These are phyloP conservation scores for Leccinum aurantiacum DNA, from an alignment of 768 basidiomycete species.

Conservation along the genomic window DNA sequence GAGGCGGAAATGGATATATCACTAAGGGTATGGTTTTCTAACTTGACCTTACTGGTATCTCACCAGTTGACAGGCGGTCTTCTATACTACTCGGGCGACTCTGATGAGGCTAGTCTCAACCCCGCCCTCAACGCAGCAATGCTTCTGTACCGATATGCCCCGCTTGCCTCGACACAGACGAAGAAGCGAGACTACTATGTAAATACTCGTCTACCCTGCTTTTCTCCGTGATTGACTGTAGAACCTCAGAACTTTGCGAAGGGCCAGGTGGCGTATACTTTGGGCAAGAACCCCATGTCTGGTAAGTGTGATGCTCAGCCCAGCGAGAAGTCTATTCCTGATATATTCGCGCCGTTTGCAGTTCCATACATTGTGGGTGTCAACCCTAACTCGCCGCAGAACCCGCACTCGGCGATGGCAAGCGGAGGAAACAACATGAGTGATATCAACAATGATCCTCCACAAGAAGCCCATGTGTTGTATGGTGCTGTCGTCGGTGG, in stretches of 20 bases:
- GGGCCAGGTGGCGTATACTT: slow-evolving; percentile 73
- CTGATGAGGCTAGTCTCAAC: slow-evolving; percentile 76
- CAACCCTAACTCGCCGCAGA: slow-evolving; percentile 87
- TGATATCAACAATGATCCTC: slow-evolving; percentile 70
- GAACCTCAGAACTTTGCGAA: slow-evolving; percentile 63
- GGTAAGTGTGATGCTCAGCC: slow-evolving; percentile 40
- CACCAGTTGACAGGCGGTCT: slow-evolving; percentile 59
- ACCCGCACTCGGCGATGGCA: slow-evolving; percentile 89
- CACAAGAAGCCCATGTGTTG: slow-evolving; percentile 69
- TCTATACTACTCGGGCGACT: slow-evolving; percentile 81
- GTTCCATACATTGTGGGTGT: slow-evolving; percentile 74
- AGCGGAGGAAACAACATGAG: slow-evolving; percentile 75
- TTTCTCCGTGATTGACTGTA: slow-evolving; percentile 8
- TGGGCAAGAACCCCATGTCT: slow-evolving; percentile 90
- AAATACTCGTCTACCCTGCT: slow-evolving; percentile 15
- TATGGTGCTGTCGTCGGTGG: slow-evolving; percentile 92
- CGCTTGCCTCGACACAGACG: slow-evolving; percentile 59
- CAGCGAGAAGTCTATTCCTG: not conserved
- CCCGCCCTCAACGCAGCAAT: slow-evolving; percentile 87
- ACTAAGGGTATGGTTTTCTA: slow-evolving; percentile 53
- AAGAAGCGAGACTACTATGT: slow-evolving; percentile 65
- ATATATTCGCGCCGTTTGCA: not conserved
- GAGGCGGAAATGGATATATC: slow-evolving; percentile 50
- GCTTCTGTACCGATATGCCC: slow-evolving; percentile 75
- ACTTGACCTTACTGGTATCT: not conserved